Evolutionary conservation across 129 eudicot genomes (phyloP), one percentile per base, ranked within the genome.

Genomic region (Daucus carota): DNA sequence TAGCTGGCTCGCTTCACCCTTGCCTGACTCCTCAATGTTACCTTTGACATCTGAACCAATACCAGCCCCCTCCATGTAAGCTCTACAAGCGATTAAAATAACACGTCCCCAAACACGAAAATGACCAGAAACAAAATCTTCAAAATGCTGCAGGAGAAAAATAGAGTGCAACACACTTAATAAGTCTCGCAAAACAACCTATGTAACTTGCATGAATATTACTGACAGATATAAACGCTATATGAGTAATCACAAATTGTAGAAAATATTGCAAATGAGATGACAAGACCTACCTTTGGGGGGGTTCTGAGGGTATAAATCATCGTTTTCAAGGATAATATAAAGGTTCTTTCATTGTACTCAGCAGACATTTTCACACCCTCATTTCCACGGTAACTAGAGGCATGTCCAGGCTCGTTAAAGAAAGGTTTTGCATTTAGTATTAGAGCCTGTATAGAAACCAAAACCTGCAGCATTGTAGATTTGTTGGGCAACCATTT

Each of bases 81-180:
- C 88, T 72, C 74, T 80, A 59, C 96, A 93, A 3, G 98, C 86
- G 0, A 84, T 67, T 76, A 92, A 75, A 36, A 92, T 90, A 74
- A 68, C 80, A 48, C 82, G 92, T 13, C 92, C 90, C 75, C 83
- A 85, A 65, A 77, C 67, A 73, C 85, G 85, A 52, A 90, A 92
- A 86, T 92, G 90, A 14, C 96, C 98, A 2, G 82, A 76, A 40
- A 88, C 96, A 77, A 92, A 81, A 77, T 92, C 90, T 86, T 90
- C 98, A 72, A 86, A 92, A 73, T 92, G 75, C 98, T 92, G 83
- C 80, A 84, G 63, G 40, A 68, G 44, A 57, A 68, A 41, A 29
- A 79, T 70, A 38, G 2, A 22, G 12, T 12, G 7, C 44, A n/a
- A 24, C 15, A 26, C 57, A 63, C 20, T 63, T 14, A 9, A 63